Evolutionary conservation across 2,329 filamentous ascomycete species (phyloP).

Genomic region (Hirsutella rhossiliensis): DNA sequence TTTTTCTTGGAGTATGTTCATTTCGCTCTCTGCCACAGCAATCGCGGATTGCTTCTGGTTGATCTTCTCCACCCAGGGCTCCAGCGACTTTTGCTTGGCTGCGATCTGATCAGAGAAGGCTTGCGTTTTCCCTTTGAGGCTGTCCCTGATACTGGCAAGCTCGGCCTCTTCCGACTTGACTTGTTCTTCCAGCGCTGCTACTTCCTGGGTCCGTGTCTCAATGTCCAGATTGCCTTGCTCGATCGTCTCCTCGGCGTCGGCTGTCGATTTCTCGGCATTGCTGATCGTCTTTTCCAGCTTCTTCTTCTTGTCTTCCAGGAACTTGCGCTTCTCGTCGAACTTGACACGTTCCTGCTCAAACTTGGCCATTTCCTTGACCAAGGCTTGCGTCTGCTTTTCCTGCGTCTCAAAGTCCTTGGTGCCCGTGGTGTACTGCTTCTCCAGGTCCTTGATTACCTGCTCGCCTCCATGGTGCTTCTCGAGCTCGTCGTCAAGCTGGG

Average conservation of each 20-base stretch:
- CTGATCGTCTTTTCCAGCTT: slow-evolving; percentile 85
- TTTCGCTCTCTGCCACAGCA: slow-evolving; percentile 86
- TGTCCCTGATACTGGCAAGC: slow-evolving; percentile 70
- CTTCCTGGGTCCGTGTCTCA: slow-evolving; percentile 61
- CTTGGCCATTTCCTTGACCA: slow-evolving; percentile 79
- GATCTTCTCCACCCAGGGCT: slow-evolving; percentile 95
- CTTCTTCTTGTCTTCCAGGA: slow-evolving; percentile 79
- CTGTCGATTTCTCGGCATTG: slow-evolving; percentile 60
- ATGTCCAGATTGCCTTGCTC: slow-evolving; percentile 71
- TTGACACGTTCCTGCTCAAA: slow-evolving; percentile 97
- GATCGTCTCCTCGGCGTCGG: slow-evolving; percentile 66
- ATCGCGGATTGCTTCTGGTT: slow-evolving; percentile 92
- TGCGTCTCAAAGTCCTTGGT: slow-evolving; percentile 71
- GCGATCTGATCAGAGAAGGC: slow-evolving; percentile 87
- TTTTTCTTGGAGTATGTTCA: slow-evolving; percentile 82
- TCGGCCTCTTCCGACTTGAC: slow-evolving; percentile 73
- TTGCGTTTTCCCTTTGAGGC: slow-evolving; percentile 90
- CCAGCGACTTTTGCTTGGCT: slow-evolving; percentile 81
- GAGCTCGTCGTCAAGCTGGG: slow-evolving; percentile 73
- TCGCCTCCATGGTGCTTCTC: slow-evolving; percentile 87
- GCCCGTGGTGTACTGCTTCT: slow-evolving; percentile 74
- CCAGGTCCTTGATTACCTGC: slow-evolving; percentile 77
- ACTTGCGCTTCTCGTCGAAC: slow-evolving; percentile 95
- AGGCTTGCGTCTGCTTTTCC: slow-evolving; percentile 67
- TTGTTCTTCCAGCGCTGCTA: slow-evolving; percentile 60